phyloP scores from a whole-genome alignment of 2,329 filamentous ascomycete genomes.

The Didymella segeticola region DNA sequence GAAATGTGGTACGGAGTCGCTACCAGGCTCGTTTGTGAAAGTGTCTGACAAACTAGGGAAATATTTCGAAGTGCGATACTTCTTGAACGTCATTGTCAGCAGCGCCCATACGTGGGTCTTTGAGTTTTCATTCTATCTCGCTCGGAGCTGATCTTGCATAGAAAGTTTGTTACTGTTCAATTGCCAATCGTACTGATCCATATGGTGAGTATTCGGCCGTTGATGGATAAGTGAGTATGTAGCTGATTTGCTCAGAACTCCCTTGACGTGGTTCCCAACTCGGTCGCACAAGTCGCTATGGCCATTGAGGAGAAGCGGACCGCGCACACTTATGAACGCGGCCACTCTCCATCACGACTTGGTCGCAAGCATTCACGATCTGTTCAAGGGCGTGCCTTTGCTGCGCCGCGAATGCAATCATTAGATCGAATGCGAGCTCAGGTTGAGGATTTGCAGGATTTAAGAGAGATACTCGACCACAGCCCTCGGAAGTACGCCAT shows the following conservation, averaged over 20 bases:
- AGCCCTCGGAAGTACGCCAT: conserved; percentile 53
- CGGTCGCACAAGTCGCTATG: conserved; percentile 61
- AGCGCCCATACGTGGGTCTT: conserved; percentile 52
- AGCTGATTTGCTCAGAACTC: conserved; percentile 53
- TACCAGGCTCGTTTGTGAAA: not conserved
- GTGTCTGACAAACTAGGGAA: conserved; percentile 50
- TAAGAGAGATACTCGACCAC: conserved; percentile 51
- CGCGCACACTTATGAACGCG: conserved; percentile 27
- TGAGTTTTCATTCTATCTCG: not conserved
- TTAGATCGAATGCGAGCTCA: conserved; percentile 55
- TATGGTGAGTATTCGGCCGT: conserved; percentile 48
- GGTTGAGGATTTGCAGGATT: conserved; percentile 50
- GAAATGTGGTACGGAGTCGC: conserved; percentile 52
- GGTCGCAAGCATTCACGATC: conserved; percentile 47
- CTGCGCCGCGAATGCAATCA: conserved; percentile 59
- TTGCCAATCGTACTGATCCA: conserved; percentile 63
- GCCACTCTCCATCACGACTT: conserved; percentile 36
- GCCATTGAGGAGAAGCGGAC: conserved; percentile 61
- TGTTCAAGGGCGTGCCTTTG: conserved; percentile 60
- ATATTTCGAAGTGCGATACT: conserved; percentile 64
- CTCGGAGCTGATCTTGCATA: conserved; percentile 30
- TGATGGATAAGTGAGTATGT: not conserved
- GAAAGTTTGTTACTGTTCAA: conserved; percentile 60
- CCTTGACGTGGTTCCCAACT: conserved; percentile 62
- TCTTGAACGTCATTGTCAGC: conserved; percentile 59